Percentiles rank a stretch among this genome's conserved stretches.
phyloP scores from a whole-genome alignment of 2,329 filamentous ascomycete species.

The Monilinia fructicola region DNA sequence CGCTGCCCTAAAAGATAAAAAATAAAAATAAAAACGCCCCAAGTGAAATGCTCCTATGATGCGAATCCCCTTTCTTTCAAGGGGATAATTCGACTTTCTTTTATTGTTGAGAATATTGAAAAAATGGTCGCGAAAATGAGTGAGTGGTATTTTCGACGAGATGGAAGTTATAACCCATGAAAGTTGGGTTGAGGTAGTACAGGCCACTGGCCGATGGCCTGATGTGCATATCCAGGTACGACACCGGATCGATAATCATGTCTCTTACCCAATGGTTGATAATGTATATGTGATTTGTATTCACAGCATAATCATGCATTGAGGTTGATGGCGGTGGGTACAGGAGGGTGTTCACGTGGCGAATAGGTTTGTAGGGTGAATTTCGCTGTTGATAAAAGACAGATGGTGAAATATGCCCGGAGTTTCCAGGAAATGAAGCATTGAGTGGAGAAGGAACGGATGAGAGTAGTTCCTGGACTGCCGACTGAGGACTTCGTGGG shows the following conservation, averaged over 20 bases:
- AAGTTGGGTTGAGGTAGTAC: slow-evolving; percentile 42
- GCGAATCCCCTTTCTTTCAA: slow-evolving; percentile 11
- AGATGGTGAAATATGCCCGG: slow-evolving; percentile 67
- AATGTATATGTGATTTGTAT: slow-evolving; percentile 72
- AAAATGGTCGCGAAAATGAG: neutral
- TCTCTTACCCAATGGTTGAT: slow-evolving; percentile 72
- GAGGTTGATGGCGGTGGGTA: slow-evolving; percentile 81
- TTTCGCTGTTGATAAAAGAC: slow-evolving; percentile 83
- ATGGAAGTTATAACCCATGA: slow-evolving; percentile 21
- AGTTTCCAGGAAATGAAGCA: slow-evolving; percentile 46
- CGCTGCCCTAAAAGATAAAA: neutral
- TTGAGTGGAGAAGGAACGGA: slow-evolving; percentile 43
- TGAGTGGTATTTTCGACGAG: neutral
- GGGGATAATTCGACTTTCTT: slow-evolving; percentile 10
- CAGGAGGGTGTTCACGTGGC: slow-evolving; percentile 85
- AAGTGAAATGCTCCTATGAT: slow-evolving; percentile 6
- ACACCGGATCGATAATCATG: slow-evolving; percentile 68
- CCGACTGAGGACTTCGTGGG: slow-evolving; percentile 39
- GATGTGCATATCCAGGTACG: slow-evolving; percentile 57
- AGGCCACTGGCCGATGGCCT: slow-evolving; percentile 35
- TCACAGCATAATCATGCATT: slow-evolving; percentile 71
- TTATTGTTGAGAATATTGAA: neutral
- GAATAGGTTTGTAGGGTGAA: slow-evolving; percentile 89
- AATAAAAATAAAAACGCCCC: neutral
- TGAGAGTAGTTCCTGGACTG: slow-evolving; percentile 39